A percentile compares a stretch with the other conserved stretches of the same genome.
Evolutionary conservation across 345 rosid genomes (phyloP).

Genomic region (Eucalyptus victrix): DNA sequence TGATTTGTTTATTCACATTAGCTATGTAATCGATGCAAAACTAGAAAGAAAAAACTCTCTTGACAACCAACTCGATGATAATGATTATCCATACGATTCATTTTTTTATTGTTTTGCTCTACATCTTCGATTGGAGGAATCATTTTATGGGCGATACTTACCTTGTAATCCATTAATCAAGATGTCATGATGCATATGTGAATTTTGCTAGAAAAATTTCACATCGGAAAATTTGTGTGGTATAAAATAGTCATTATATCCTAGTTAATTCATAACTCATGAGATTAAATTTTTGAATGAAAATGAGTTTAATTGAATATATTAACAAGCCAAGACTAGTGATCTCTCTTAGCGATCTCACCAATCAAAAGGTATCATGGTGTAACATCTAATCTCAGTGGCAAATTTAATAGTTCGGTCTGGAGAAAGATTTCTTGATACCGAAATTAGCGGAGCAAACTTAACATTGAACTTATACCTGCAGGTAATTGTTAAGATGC

Average conservation of each 20-base stretch:
- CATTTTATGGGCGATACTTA: neutral
- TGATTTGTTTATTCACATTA: neutral
- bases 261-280: neutral
- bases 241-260: rapidly evolving
- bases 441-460: neutral
- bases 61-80: neutral
- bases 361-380: neutral
- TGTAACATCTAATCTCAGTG: neutral
- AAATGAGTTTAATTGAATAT: too few species aligned
- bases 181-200: neutral
- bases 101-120: neutral
- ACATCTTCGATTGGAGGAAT: neutral
- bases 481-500: neutral
- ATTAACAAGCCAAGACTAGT: neutral
- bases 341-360: neutral
- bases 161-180: neutral
- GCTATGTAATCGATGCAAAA: neutral
- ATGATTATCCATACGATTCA: neutral
- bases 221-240: rapidly evolving
- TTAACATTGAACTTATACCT: too few species aligned
- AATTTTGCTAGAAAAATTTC: too few species aligned
- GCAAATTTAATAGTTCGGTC: neutral
- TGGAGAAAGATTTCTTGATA: too few species aligned
- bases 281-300: too few species aligned
- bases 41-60: neutral